phyloP scores from a whole-genome alignment of 2,329 filamentous ascomycete genomes.

The Sclerotinia spermophila region DNA sequence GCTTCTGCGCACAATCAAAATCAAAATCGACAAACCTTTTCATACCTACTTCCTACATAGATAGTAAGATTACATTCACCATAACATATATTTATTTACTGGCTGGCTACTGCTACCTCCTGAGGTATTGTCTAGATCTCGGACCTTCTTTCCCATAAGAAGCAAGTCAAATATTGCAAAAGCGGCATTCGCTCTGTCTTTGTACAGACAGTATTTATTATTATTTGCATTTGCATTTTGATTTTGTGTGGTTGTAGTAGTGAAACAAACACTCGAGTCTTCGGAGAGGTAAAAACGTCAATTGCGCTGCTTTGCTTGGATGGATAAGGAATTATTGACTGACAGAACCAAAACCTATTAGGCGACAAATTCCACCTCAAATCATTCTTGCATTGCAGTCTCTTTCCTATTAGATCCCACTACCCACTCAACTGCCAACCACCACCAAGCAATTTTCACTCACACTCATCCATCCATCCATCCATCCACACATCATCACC shows the following conservation, averaged over 20 bases:
- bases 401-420: not conserved
- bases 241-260: not conserved
- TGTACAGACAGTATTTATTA: no score
- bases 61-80: not conserved
- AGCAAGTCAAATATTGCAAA: not conserved
- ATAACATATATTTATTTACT: not conserved
- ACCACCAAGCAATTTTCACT: not conserved
- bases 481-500: not conserved
- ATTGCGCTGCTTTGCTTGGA: slow-evolving; percentile 1
- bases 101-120: not conserved
- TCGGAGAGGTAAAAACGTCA: slow-evolving; percentile 1
- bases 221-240: not conserved
- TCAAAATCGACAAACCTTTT: not conserved
- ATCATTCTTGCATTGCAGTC: not conserved
- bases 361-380: slow-evolving; percentile 10
- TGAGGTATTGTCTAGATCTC: not conserved
- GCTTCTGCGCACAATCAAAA: not conserved
- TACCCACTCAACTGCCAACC: not conserved
- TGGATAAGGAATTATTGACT: not conserved
- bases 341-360: not conserved
- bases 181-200: slow-evolving; percentile 5
- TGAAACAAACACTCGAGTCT: not conserved
- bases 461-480: not conserved
- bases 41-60: not conserved
- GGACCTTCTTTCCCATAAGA: not conserved